Percentiles rank a stretch among this genome's conserved stretches.
Evolutionary conservation across 768 basidiomycete species (phyloP).

Genomic region (Russula virescens): DNA sequence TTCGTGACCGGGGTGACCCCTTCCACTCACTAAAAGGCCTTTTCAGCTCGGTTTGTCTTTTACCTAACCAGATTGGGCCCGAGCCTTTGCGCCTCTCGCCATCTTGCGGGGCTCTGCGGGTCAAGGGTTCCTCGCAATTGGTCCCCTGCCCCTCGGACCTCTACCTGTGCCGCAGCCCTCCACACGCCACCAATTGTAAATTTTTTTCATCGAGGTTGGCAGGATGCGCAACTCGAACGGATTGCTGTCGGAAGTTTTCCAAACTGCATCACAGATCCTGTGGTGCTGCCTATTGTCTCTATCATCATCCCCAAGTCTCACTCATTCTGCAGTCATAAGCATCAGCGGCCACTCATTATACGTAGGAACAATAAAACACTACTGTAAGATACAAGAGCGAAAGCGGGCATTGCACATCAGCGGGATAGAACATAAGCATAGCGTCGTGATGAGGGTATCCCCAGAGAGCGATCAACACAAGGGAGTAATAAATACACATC

Average conservation of each 20-base stretch:
- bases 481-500: not conserved
- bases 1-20: too few species aligned
- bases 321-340: not conserved
- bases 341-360: not conserved
- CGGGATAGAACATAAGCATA: not conserved
- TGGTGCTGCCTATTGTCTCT: too few species aligned
- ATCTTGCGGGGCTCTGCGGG: not conserved
- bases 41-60: not conserved
- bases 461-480: not conserved
- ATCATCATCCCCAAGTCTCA: not conserved
- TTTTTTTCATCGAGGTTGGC: too few species aligned
- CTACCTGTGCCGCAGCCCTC: too few species aligned
- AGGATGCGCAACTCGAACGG: too few species aligned
- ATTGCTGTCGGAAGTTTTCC: too few species aligned
- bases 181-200: too few species aligned
- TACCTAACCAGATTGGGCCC: not conserved
- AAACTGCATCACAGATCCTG: too few species aligned
- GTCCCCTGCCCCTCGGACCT: too few species aligned
- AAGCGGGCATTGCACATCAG: slow-evolving; percentile 3
- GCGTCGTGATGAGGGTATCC: slow-evolving; percentile 9
- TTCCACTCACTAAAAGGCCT: too few species aligned
- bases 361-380: slow-evolving; percentile 8
- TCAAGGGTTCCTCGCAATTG: not conserved
- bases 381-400: slow-evolving; percentile 7
- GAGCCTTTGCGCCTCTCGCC: not conserved